Percentiles rank a stretch among this genome's conserved stretches.
Conservation (phyloP, 2,329 filamentous ascomycete genomes). For the Colletotrichum phormii region DNA sequence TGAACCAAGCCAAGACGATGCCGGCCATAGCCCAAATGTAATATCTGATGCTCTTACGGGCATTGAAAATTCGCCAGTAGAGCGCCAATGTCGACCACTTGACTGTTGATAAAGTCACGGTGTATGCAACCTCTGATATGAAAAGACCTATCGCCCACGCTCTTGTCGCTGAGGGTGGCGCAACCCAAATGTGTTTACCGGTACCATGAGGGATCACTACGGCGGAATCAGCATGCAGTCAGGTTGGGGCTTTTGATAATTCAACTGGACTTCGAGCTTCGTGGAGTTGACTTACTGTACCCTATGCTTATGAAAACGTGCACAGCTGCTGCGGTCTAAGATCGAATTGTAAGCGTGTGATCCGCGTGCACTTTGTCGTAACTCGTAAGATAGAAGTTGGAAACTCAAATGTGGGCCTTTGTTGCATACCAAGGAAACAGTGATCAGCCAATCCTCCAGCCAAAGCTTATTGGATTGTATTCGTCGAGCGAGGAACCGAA, state of each 20-base stretch:
- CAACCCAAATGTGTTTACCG: conserved; percentile 41
- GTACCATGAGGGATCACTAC: conserved; percentile 40
- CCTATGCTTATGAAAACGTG: conserved; percentile 36
- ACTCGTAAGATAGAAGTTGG: not conserved
- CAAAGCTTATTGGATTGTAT: conserved; percentile 38
- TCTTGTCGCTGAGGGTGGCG: conserved; percentile 35
- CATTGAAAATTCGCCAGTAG: conserved; percentile 42
- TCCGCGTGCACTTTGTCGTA: not conserved
- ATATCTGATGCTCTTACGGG: conserved; percentile 37
- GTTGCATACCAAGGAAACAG: conserved; percentile 38
- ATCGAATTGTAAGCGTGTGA: not conserved
- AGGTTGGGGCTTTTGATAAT: not conserved
- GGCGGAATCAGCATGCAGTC: not conserved
- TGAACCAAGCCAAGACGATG: conserved; percentile 38
- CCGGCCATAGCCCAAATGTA: conserved; percentile 37
- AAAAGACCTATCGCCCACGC: conserved; percentile 41
- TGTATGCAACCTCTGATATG: conserved; percentile 39
- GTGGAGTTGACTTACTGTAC: conserved; percentile 35
- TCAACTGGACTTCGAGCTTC: not conserved
- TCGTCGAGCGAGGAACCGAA: conserved; percentile 38
- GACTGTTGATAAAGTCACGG: conserved; percentile 37
- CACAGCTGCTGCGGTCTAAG: conserved; percentile 26
- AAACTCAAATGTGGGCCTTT: not conserved
- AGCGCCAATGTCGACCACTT: conserved; percentile 42
- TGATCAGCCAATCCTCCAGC: conserved; percentile 43